Conservation (phyloP, 1,139 yeast species). For the Kodamaea suecica region DNA sequence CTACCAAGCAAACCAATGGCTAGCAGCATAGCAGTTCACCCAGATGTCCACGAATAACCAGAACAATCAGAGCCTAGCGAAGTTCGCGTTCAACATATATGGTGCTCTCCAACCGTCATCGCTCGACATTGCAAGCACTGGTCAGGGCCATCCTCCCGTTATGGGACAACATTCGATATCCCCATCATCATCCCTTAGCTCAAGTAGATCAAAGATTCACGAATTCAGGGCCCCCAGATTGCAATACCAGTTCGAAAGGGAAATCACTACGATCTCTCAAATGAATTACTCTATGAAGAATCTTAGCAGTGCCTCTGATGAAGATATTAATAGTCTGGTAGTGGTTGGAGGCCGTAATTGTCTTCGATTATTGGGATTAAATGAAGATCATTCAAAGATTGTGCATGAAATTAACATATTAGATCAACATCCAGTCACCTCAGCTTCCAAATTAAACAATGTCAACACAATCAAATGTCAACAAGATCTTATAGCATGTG, state of each 20-base stretch:
- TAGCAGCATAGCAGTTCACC: neutral
- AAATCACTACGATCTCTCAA: constrained; percentile 36
- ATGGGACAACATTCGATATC: constrained; percentile 7
- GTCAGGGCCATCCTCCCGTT: neutral
- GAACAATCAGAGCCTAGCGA: constrained; percentile 18
- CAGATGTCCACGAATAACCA: neutral
- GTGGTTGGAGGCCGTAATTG: constrained; percentile 61
- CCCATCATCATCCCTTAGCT: constrained; percentile 13
- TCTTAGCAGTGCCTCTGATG: constrained; percentile 18
- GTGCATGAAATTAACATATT: constrained; percentile 43
- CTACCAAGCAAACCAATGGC: no score
- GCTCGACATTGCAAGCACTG: constrained; percentile 7
- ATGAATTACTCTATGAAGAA: constrained; percentile 27
- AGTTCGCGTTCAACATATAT: constrained; percentile 38
- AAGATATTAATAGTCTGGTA: constrained; percentile 25
- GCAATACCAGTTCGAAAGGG: constrained; percentile 27
- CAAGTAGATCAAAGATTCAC: constrained; percentile 8
- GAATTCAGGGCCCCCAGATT: constrained; percentile 11
- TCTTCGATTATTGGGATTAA: constrained; percentile 47
- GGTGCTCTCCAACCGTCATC: constrained; percentile 20
- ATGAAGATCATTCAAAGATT: constrained; percentile 36
- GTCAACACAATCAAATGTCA: constrained; percentile 40
- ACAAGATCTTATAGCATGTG: constrained; percentile 40
- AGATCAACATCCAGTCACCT: constrained; percentile 39
- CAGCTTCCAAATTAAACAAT: constrained; percentile 37